A percentile compares a stretch with the other conserved stretches of the same genome.
These are phyloP conservation scores for Pleurotus sapidus DNA, from an alignment of 768 basidiomycete genomes.

Conservation along the genomic window DNA sequence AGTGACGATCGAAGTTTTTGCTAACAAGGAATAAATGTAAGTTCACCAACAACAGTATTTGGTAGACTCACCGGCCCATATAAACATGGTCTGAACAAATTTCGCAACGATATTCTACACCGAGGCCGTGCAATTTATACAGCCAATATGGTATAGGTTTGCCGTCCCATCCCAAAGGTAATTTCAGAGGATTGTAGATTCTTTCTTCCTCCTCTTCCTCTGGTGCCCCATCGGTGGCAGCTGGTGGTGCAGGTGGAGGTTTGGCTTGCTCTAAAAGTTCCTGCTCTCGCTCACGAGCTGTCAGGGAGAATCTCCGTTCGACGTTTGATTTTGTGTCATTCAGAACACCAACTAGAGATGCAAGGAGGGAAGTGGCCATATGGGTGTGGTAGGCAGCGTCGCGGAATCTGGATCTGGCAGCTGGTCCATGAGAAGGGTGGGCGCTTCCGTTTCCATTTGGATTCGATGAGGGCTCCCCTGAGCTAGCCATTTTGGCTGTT, in stretches of 20 bases:
- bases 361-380: conserved; percentile 66
- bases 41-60: not conserved
- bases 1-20: conserved; percentile 96
- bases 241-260: conserved; percentile 45
- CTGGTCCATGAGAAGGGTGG: conserved; percentile 27
- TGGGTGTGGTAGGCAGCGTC: conserved; percentile 71
- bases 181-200: conserved; percentile 96
- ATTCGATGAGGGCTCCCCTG: conserved; percentile 44
- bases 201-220: conserved; percentile 90
- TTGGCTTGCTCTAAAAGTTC: conserved; percentile 76
- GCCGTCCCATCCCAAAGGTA: conserved; percentile 97
- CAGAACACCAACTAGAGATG: conserved; percentile 59
- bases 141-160: conserved; percentile 99
- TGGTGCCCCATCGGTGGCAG: conserved; percentile 40
- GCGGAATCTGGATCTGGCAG: conserved; percentile 49
- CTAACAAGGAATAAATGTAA: conserved; percentile 30
- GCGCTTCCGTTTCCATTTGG: conserved; percentile 48
- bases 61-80: conserved; percentile 78
- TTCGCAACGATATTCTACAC: conserved; percentile 97
- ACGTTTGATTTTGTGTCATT: conserved; percentile 95
- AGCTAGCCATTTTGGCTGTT: conserved; percentile 64
- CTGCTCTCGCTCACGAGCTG: conserved; percentile 96
- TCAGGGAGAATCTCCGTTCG: conserved; percentile 93
- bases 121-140: conserved; percentile 96
- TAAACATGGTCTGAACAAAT: conserved; percentile 97